These are phyloP conservation scores for Psidium friedrichsthalianum DNA, from an alignment of 345 rosid species.

Conservation along the genomic window DNA sequence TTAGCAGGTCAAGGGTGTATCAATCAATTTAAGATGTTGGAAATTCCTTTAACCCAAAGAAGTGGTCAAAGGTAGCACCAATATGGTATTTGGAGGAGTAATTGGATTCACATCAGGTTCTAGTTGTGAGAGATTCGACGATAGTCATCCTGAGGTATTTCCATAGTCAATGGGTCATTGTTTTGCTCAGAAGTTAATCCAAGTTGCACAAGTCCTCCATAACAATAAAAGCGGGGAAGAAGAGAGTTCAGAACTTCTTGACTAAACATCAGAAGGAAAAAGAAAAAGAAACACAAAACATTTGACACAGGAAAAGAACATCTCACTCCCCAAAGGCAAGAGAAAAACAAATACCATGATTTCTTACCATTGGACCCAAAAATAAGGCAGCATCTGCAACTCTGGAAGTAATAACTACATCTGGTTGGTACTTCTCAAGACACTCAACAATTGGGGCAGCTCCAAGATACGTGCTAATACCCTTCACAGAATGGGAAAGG, in stretches of 20 bases:
- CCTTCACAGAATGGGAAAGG: constrained; percentile 31
- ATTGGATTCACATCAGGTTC: neutral
- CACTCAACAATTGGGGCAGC: constrained; percentile 93
- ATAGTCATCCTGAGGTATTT: neutral
- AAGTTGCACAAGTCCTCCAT: neutral
- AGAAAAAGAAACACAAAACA: neutral
- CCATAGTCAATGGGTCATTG: neutral
- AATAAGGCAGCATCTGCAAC: constrained; percentile 89
- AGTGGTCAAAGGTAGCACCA: neutral
- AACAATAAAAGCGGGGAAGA: neutral
- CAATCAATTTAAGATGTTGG: neutral
- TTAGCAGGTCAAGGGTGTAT: neutral
- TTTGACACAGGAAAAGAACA: neutral
- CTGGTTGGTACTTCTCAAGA: constrained; percentile 68
- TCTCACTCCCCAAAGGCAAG: neutral
- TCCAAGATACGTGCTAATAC: constrained; percentile 82
- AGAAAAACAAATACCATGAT: neutral
- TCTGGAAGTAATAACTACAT: constrained; percentile 76
- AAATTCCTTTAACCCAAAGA: neutral
- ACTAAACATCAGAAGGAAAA: neutral
- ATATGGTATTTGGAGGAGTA: neutral
- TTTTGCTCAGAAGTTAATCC: neutral
- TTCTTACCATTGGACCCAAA: constrained; percentile 83
- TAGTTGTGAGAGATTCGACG: neutral
- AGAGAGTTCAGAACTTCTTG: neutral